phyloP scores from a whole-genome alignment of 139 green algal species.

The Pleodorina starrii region DNA sequence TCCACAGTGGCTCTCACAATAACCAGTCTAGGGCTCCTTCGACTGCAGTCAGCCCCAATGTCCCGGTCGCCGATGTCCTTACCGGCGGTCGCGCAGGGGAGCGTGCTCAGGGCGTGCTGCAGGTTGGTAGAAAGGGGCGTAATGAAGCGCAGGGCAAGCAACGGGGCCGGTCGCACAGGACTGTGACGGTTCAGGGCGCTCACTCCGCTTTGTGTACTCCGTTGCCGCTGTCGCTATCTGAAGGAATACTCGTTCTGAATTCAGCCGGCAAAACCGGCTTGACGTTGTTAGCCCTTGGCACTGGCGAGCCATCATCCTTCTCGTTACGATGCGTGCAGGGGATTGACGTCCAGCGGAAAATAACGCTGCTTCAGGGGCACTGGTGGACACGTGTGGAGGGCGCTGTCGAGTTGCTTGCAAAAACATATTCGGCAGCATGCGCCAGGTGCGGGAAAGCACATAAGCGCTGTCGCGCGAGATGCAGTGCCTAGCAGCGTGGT shows the following conservation, averaged over 20 bases:
- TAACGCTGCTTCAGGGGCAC: constrained; percentile 11
- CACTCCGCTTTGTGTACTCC: too few species aligned
- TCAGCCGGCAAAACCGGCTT: too few species aligned
- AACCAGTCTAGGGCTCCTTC: background rate
- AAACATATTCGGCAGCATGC: constrained; percentile 19
- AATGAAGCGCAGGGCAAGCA: too few species aligned
- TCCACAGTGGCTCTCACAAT: background rate
- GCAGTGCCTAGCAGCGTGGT: too few species aligned
- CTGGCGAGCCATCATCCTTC: too few species aligned
- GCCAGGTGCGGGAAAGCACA: constrained; percentile 34
- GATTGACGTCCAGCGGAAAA: constrained; percentile 15
- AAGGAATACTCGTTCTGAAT: too few species aligned
- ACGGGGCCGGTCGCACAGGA: too few species aligned
- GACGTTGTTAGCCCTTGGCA: too few species aligned
- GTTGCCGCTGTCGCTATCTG: too few species aligned
- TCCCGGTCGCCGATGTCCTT: background rate
- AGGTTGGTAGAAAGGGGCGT: background rate
- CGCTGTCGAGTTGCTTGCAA: constrained; percentile 17
- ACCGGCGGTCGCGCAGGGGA: background rate
- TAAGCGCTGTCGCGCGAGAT: too few species aligned
- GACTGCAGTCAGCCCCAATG: background rate
- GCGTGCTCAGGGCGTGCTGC: background rate
- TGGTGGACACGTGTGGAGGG: constrained; percentile 50
- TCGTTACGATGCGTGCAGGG: background rate
- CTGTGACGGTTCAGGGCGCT: background rate